These are phyloP conservation scores for Phaeotremella fagi DNA, from an alignment of 768 basidiomycete genomes.

Conservation along the genomic window DNA sequence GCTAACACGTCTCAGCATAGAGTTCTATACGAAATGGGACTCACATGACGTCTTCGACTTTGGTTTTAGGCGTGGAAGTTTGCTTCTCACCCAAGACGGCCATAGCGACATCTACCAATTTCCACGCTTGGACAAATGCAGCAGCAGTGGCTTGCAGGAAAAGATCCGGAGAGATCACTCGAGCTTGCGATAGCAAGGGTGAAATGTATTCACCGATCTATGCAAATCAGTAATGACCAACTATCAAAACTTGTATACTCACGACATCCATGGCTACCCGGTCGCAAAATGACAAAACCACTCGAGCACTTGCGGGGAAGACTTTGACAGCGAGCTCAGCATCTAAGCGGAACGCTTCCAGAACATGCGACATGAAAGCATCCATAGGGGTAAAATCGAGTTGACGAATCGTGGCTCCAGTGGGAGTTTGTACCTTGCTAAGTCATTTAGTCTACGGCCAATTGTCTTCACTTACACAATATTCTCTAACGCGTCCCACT, in stretches of 20 bases:
- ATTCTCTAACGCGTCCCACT: slow-evolving; percentile 78
- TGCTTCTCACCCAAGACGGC: slow-evolving; percentile 51
- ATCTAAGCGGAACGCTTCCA: slow-evolving; percentile 64
- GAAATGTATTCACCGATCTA: slow-evolving; percentile 84
- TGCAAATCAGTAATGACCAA: not conserved
- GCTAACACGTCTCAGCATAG: slow-evolving; percentile 49
- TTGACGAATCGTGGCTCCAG: slow-evolving; percentile 47
- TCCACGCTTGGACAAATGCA: slow-evolving; percentile 80
- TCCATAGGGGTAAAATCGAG: slow-evolving; percentile 94
- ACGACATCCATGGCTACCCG: slow-evolving; percentile 75
- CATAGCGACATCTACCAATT: slow-evolving; percentile 72
- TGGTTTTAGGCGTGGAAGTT: slow-evolving; percentile 4
- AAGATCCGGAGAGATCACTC: slow-evolving; percentile 61
- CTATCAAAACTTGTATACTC: slow-evolving; percentile 12
- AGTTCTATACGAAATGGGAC: slow-evolving; percentile 38
- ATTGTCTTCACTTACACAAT: slow-evolving; percentile 50
- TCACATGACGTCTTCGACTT: slow-evolving; percentile 77
- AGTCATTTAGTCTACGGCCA: slow-evolving; percentile 42
- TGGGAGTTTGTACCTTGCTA: slow-evolving; percentile 41
- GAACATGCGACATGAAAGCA: slow-evolving; percentile 68
- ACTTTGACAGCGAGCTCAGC: slow-evolving; percentile 76
- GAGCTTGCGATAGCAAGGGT: slow-evolving; percentile 68
- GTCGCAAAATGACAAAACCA: slow-evolving; percentile 76
- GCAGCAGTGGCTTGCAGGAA: slow-evolving; percentile 85
- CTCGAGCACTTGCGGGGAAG: slow-evolving; percentile 74